Evolutionary conservation across 2,329 filamentous ascomycete genomes (phyloP).

Genomic region (Penicillium aurantiogriseum): DNA sequence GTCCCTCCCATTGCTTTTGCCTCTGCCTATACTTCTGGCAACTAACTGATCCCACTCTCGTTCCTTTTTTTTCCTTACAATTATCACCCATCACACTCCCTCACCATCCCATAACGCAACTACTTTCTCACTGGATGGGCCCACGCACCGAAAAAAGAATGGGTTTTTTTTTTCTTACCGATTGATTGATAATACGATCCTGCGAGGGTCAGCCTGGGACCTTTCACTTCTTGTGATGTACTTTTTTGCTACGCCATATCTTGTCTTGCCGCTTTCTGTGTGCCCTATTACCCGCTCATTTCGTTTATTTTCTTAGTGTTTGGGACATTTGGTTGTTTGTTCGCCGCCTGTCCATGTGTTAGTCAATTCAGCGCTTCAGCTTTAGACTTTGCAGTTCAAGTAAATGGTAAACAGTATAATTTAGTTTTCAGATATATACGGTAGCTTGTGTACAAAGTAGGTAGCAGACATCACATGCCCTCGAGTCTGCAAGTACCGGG

Average conservation of each 20-base stretch:
- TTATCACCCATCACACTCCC: slow-evolving; percentile 24
- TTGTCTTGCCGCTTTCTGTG: slow-evolving; percentile 29
- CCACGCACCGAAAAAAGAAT: slow-evolving; percentile 29
- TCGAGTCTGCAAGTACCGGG: no score
- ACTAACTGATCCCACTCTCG: slow-evolving; percentile 22
- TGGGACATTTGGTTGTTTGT: slow-evolving; percentile 17
- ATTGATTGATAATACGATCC: slow-evolving; percentile 26
- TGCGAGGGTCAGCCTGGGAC: slow-evolving; percentile 21
- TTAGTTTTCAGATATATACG: background rate
- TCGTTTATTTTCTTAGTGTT: slow-evolving; percentile 22
- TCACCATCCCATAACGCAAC: slow-evolving; percentile 22
- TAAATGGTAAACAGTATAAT: slow-evolving; percentile 2
- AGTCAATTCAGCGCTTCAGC: slow-evolving; percentile 31
- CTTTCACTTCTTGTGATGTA: slow-evolving; percentile 31
- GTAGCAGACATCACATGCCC: no score
- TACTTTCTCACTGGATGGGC: slow-evolving; percentile 27
- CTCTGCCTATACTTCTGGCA: background rate
- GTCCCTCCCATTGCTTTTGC: background rate
- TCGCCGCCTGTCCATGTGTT: slow-evolving; percentile 23
- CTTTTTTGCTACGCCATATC: slow-evolving; percentile 31
- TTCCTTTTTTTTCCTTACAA: slow-evolving; percentile 19
- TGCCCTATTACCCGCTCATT: slow-evolving; percentile 31
- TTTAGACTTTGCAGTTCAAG: slow-evolving; percentile 7
- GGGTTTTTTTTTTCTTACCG: slow-evolving; percentile 26
- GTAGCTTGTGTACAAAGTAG: no score